Percentiles rank a stretch among this genome's conserved stretches.
Conservation (phyloP, 768 basidiomycete genomes). For the Cyclocybe cylindracea region DNA sequence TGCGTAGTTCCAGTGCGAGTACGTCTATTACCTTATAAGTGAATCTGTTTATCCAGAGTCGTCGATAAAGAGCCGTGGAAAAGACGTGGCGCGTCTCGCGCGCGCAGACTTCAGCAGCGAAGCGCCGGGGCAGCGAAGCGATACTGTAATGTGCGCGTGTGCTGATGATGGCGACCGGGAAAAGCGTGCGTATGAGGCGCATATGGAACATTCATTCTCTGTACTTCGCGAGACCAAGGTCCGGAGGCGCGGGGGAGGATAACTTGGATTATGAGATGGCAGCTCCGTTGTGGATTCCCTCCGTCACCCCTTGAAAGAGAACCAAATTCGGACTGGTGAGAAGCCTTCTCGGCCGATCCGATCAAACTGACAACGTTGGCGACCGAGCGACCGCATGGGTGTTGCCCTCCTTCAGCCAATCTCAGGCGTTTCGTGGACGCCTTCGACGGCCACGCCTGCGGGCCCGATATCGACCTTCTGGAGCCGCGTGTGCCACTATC, state of each 20-base stretch:
- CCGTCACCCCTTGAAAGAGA: no score
- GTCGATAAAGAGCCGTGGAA: constrained; percentile 12
- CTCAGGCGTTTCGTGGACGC: constrained; percentile 19
- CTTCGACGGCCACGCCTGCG: constrained; percentile 18
- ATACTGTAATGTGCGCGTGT: constrained; percentile 16
- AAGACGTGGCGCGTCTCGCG: no score
- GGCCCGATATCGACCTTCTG: constrained; percentile 16
- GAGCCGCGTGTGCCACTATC: background rate
- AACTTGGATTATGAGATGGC: no score
- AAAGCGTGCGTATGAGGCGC: no score
- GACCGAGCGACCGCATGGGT: constrained; percentile 17
- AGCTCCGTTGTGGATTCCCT: no score
- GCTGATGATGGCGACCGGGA: constrained; percentile 22
- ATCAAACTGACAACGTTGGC: constrained; percentile 19
- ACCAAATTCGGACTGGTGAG: no score
- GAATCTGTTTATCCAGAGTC: constrained; percentile 4
- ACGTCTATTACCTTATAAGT: background rate
- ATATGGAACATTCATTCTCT: no score
- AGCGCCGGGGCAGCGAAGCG: constrained; percentile 13
- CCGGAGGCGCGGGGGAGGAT: no score
- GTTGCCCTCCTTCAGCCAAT: constrained; percentile 13
- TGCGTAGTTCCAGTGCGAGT: background rate
- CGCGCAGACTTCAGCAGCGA: no score
- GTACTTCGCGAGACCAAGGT: no score
- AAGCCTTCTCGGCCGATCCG: constrained; percentile 15